A percentile compares a stretch with the other conserved stretches of the same genome.
These are phyloP conservation scores for Mycena pura DNA, from an alignment of 768 basidiomycete genomes.

Conservation along the genomic window DNA sequence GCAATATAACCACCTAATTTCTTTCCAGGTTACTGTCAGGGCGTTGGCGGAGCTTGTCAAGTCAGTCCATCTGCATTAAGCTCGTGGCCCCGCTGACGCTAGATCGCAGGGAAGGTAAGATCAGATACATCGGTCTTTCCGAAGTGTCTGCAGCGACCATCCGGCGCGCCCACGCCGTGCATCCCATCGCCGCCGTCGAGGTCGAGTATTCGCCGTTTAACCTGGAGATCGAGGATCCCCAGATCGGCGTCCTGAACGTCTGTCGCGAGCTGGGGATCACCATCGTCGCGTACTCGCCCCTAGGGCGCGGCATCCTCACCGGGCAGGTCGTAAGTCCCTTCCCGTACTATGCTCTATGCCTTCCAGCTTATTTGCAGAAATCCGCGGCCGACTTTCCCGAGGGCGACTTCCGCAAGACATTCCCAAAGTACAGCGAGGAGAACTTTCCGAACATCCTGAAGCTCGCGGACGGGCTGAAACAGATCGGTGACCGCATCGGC, in stretches of 20 bases:
- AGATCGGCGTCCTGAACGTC: constrained; percentile 25
- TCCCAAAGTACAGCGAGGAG: too few relatives aligned
- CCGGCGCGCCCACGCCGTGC: constrained; percentile 35
- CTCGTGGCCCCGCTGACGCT: background rate
- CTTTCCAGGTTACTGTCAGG: background rate
- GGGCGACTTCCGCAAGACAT: constrained; percentile 32
- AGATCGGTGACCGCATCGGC: constrained; percentile 36
- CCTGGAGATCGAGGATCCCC: constrained; percentile 17
- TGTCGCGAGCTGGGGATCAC: constrained; percentile 35
- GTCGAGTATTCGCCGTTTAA: constrained; percentile 34
- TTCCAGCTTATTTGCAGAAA: background rate
- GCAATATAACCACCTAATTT: background rate
- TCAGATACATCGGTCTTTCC: constrained; percentile 37
- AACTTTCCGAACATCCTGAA: constrained; percentile 39
- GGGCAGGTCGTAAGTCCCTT: constrained; percentile 10
- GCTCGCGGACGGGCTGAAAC: constrained; percentile 37
- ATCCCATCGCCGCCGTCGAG: constrained; percentile 30
- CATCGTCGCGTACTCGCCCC: constrained; percentile 37
- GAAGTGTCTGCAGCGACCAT: constrained; percentile 34
- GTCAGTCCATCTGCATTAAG: background rate
- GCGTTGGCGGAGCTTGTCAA: background rate
- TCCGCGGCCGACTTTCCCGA: constrained; percentile 32
- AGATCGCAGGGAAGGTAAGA: constrained; percentile 24
- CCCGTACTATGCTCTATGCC: background rate
- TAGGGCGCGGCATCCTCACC: constrained; percentile 40